These are phyloP conservation scores for Micractinium conductrix DNA, from an alignment of 139 green algal species.

Conservation along the genomic window DNA sequence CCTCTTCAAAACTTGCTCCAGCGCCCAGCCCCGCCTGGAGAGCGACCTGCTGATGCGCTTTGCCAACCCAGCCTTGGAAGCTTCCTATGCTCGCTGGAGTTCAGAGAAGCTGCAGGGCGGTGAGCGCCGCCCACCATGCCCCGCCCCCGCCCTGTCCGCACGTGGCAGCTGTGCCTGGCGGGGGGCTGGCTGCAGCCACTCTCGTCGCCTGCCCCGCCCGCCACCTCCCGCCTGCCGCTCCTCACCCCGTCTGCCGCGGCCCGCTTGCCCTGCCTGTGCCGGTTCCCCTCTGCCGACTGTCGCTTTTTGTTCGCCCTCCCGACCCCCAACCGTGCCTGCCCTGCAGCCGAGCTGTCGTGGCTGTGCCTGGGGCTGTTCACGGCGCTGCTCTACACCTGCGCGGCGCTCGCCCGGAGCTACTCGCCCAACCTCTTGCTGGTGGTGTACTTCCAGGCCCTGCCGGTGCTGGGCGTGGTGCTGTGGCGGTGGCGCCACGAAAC, in stretches of 20 bases:
- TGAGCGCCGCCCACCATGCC: too few relatives aligned
- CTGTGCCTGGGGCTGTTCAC: constrained; percentile 3
- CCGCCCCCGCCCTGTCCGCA: too few relatives aligned
- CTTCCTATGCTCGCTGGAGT: neutral
- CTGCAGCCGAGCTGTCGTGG: constrained; percentile 26
- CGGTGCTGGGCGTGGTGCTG: neutral
- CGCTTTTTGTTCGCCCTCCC: too few relatives aligned
- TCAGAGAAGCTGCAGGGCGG: neutral
- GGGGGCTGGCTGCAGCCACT: too few relatives aligned
- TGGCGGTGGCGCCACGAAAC: neutral
- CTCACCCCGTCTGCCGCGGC: too few relatives aligned
- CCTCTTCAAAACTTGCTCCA: too few relatives aligned
- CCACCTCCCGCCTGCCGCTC: too few relatives aligned
- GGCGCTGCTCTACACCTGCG: neutral
- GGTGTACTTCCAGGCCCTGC: constrained; percentile 13
- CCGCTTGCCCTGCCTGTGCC: too few relatives aligned
- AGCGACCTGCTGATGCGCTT: constrained; percentile 31
- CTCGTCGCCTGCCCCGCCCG: too few relatives aligned
- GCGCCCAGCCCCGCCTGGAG: neutral
- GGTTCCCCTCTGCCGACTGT: too few relatives aligned
- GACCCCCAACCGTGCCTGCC: neutral
- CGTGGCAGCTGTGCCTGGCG: too few relatives aligned
- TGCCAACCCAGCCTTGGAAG: neutral
- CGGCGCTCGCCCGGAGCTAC: neutral
- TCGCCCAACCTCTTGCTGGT: neutral